phyloP scores from a whole-genome alignment of 257 asterid genomes.

The Scutellaria barbata region DNA sequence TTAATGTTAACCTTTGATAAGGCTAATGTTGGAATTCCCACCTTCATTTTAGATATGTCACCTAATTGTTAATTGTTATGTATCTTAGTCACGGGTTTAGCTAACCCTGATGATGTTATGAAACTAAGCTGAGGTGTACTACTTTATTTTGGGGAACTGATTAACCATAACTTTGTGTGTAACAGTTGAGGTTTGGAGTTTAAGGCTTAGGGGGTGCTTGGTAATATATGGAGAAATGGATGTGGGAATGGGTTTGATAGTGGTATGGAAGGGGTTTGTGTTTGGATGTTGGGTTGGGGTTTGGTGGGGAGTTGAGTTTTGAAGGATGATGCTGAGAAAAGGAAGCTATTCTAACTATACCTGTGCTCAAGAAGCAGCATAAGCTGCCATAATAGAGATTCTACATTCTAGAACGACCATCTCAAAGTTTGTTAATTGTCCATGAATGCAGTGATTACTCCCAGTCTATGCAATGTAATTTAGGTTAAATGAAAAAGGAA shows the following conservation, averaged over 20 bases:
- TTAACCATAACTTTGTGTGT: not conserved
- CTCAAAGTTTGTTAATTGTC: not conserved
- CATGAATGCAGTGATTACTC: too few species aligned
- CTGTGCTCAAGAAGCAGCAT: not conserved
- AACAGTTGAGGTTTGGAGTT: not conserved
- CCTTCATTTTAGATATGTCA: not conserved
- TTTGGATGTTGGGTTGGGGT: not conserved
- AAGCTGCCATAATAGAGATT: conserved; percentile 1
- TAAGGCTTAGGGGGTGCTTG: not conserved
- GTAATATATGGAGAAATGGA: too few species aligned
- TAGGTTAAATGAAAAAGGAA: not conserved
- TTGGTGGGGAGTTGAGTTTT: conserved; percentile 11
- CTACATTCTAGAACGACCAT: not conserved
- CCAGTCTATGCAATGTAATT: too few species aligned
- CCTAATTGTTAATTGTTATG: not conserved
- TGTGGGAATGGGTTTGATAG: too few species aligned
- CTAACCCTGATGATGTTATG: not conserved
- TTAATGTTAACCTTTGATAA: not conserved
- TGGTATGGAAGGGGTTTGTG: not conserved
- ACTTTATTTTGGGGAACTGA: not conserved
- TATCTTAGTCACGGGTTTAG: not conserved
- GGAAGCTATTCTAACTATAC: conserved; percentile 7
- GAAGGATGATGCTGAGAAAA: not conserved
- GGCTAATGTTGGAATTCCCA: not conserved
- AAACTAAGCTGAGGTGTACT: not conserved